A percentile compares a stretch with the other conserved stretches of the same genome.
Conservation (phyloP, 345 rosid genomes). For the Psidium friedrichsthalianum region DNA sequence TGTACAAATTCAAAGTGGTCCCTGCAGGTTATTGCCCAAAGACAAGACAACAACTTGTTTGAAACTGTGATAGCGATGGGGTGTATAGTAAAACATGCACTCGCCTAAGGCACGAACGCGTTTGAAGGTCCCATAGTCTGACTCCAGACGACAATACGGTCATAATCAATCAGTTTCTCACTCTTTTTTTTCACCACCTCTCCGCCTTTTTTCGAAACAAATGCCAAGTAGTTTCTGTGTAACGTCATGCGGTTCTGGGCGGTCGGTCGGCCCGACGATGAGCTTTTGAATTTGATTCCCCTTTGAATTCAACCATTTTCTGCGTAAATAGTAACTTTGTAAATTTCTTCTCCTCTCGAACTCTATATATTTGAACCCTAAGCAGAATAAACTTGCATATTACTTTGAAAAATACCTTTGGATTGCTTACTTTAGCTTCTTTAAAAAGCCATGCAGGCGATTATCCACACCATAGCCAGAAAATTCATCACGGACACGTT, state of each 20-base stretch:
- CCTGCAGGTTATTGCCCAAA: not conserved
- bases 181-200: too few relatives aligned
- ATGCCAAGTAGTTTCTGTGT: not conserved
- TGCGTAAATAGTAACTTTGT: not conserved
- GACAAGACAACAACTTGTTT: not conserved
- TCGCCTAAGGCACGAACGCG: not conserved
- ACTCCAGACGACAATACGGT: not conserved
- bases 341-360: not conserved
- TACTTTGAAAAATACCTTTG: not conserved
- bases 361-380: not conserved
- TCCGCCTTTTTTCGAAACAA: not conserved
- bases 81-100: not conserved
- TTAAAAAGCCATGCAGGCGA: slow-evolving; percentile 42
- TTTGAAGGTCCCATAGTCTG: slow-evolving; percentile 15
- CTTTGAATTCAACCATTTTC: not conserved
- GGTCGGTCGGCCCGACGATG: not conserved
- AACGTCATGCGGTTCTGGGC: not conserved
- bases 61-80: not conserved
- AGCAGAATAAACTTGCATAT: not conserved
- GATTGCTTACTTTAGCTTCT: not conserved
- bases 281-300: not conserved
- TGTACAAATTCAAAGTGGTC: not conserved
- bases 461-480: not conserved
- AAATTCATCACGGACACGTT: not conserved
- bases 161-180: not conserved